Percentiles rank a stretch among this genome's conserved stretches.
phyloP scores from a whole-genome alignment of 2,329 filamentous ascomycete genomes.

The Periconia sp. region DNA sequence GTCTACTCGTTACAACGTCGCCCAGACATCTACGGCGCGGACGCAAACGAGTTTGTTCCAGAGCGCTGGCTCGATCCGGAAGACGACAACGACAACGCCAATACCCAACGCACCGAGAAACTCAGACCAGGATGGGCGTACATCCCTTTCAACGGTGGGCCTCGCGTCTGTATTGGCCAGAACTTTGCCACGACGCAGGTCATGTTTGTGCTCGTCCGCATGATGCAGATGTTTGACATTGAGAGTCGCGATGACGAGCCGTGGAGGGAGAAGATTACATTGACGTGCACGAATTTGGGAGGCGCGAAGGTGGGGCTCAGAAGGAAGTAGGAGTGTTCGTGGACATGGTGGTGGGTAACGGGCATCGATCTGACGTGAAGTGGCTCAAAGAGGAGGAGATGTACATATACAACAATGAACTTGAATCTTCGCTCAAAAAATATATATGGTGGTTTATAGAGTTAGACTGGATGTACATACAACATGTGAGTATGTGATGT shows the following conservation, averaged over 20 bases:
- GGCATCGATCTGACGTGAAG: too few species aligned
- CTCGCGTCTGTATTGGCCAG: constrained; percentile 31
- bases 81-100: background rate
- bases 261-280: constrained; percentile 26
- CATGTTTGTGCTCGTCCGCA: constrained; percentile 21
- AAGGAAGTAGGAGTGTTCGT: background rate
- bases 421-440: too few species aligned
- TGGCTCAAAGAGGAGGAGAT: too few species aligned
- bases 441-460: too few species aligned
- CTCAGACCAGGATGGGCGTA: constrained; percentile 30
- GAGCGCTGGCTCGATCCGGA: constrained; percentile 33
- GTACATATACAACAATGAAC: too few species aligned
- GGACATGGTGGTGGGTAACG: too few species aligned
- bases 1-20: constrained; percentile 32
- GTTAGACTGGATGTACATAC: too few species aligned
- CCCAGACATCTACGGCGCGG: constrained; percentile 33
- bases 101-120: constrained; percentile 6
- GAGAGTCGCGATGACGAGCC: constrained; percentile 18
- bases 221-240: constrained; percentile 23
- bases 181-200: constrained; percentile 28
- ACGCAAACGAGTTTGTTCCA: constrained; percentile 35
- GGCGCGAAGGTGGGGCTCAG: constrained; percentile 4
- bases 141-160: constrained; percentile 30
- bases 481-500: too few species aligned
- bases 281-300: constrained; percentile 14